phyloP scores from a whole-genome alignment of 805 yeast genomes.

The Wickerhamomyces subpelliculosus region DNA sequence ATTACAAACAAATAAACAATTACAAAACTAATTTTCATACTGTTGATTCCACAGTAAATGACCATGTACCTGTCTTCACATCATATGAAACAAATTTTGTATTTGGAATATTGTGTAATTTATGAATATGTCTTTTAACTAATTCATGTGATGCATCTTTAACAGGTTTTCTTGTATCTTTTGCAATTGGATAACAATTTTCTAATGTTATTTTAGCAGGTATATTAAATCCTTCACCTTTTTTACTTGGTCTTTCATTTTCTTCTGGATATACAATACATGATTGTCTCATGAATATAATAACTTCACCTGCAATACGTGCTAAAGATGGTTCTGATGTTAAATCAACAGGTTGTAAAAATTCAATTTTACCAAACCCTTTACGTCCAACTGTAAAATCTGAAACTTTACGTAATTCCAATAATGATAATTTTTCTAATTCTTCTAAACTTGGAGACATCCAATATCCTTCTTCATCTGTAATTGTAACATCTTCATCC shows the following conservation, averaged over 20 bases:
- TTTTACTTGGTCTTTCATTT: slow-evolving; percentile 45
- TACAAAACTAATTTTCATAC: slow-evolving; percentile 8
- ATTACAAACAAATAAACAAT: not conserved
- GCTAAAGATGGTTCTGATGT: slow-evolving; percentile 55
- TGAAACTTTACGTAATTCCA: slow-evolving; percentile 56
- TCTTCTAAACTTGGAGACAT: slow-evolving; percentile 69
- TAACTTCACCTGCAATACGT: slow-evolving; percentile 57
- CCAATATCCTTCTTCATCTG: slow-evolving; percentile 75
- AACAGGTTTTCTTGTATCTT: slow-evolving; percentile 63
- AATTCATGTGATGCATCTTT: slow-evolving; percentile 72
- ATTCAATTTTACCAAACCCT: slow-evolving; percentile 66
- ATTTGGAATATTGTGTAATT: slow-evolving; percentile 52
- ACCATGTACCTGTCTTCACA: slow-evolving; percentile 67
- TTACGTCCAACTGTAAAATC: slow-evolving; percentile 73
- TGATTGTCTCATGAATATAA: slow-evolving; percentile 52
- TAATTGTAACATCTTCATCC: slow-evolving; percentile 7
- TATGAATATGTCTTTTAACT: slow-evolving; percentile 60
- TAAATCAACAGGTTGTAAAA: slow-evolving; percentile 77
- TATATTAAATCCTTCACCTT: slow-evolving; percentile 80
- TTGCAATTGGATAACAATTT: slow-evolving; percentile 74
- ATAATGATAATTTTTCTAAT: slow-evolving; percentile 49
- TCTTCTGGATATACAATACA: slow-evolving; percentile 72
- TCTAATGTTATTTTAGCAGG: slow-evolving; percentile 68
- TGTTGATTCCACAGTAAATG: slow-evolving; percentile 40
- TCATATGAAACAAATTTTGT: slow-evolving; percentile 72